Evolutionary conservation across 306 rosid species (phyloP).

Genomic region (Lathyrus tuberosus): DNA sequence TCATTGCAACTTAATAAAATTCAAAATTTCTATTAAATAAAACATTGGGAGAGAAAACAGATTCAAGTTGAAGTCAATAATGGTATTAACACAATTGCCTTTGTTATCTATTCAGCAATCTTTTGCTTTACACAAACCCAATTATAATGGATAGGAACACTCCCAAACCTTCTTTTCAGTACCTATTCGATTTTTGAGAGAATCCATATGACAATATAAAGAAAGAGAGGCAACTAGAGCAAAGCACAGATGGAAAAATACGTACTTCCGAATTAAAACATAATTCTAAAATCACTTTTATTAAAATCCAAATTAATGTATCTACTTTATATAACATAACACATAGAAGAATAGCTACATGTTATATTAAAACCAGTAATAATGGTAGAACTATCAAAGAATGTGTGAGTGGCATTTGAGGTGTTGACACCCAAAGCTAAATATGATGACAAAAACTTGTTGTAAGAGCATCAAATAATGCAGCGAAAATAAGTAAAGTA

Average conservation of each 20-base stretch:
- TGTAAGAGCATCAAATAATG: slow-evolving; percentile 23
- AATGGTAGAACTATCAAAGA: slow-evolving; percentile 16
- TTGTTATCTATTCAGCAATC: slow-evolving; percentile 6
- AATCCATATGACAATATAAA: slow-evolving; percentile 7
- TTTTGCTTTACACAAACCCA: slow-evolving; percentile 15
- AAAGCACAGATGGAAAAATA: background rate
- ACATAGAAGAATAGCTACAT: slow-evolving; percentile 1
- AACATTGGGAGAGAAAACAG: background rate
- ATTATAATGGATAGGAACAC: background rate
- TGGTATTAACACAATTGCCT: background rate
- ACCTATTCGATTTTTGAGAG: slow-evolving; percentile 2
- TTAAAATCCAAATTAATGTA: background rate
- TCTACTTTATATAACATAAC: background rate
- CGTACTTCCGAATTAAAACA: background rate
- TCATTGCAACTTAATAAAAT: slow-evolving; percentile 12
- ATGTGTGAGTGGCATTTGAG: slow-evolving; percentile 3
- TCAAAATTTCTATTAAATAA: background rate
- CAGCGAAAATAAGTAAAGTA: background rate
- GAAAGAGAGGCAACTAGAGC: background rate
- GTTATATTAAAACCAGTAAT: background rate
- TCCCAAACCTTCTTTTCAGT: slow-evolving; percentile 4
- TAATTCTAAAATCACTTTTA: background rate
- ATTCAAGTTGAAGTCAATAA: background rate
- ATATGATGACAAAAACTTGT: background rate
- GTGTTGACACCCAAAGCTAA: slow-evolving; percentile 9